These are phyloP conservation scores for Verticillium alfalfae DNA, from an alignment of 2,329 filamentous ascomycete genomes.

Conservation along the genomic window DNA sequence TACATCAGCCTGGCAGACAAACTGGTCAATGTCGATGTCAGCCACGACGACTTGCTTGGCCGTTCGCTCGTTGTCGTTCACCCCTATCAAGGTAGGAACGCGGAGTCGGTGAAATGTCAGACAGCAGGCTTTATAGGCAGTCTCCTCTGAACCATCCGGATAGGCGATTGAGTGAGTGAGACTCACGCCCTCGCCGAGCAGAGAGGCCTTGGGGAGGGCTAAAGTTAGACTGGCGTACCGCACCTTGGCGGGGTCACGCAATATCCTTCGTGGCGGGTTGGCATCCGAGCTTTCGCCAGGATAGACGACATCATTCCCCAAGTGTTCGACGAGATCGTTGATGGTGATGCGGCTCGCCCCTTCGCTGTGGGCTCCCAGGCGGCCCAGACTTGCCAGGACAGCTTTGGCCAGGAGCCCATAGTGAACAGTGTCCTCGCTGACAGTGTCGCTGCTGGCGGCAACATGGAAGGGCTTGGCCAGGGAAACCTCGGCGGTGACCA, in stretches of 20 bases:
- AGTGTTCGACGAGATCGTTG: background rate
- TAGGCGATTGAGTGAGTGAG: constrained; percentile 22
- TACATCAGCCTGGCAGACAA: constrained; percentile 36
- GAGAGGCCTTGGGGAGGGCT: constrained; percentile 61
- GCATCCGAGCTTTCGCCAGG: background rate
- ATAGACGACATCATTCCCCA: constrained; percentile 1
- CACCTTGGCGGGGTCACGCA: constrained; percentile 22
- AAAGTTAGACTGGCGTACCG: constrained; percentile 47
- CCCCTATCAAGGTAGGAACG: constrained; percentile 64
- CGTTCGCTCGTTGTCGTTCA: constrained; percentile 65
- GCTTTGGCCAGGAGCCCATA: constrained; percentile 66
- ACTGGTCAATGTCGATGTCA: constrained; percentile 56
- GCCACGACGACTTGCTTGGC: constrained; percentile 62
- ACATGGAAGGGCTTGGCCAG: constrained; percentile 51
- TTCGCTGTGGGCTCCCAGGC: constrained; percentile 24
- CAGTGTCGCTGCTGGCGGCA: constrained; percentile 52
- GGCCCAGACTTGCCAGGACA: constrained; percentile 39
- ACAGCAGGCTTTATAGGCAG: constrained; percentile 4
- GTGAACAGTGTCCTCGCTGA: constrained; percentile 68
- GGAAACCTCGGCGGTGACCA: constrained; percentile 54
- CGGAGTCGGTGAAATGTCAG: constrained; percentile 52
- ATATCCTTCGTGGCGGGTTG: background rate
- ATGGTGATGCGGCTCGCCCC: background rate
- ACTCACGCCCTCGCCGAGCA: constrained; percentile 57
- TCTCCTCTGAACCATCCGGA: background rate